These are phyloP conservation scores for Mycena albidolilacea DNA, from an alignment of 768 basidiomycete genomes.

Conservation along the genomic window DNA sequence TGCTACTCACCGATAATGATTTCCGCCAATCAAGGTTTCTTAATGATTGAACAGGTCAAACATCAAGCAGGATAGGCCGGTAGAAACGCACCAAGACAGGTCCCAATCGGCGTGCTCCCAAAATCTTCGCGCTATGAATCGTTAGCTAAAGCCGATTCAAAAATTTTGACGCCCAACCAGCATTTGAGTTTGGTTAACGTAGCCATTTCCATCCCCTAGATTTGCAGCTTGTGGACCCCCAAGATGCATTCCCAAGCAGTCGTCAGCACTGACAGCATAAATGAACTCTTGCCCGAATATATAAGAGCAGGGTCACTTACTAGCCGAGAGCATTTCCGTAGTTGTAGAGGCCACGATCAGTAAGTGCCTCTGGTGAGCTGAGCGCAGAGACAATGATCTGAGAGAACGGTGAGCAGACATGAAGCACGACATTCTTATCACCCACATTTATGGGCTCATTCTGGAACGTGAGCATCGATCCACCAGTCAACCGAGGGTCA, in stretches of 20 bases:
- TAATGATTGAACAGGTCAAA: neutral
- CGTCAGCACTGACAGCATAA: conserved; percentile 48
- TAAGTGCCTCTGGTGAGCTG: conserved; percentile 59
- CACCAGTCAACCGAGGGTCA: conserved; percentile 21
- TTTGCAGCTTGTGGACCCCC: conserved; percentile 59
- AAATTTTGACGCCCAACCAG: conserved; percentile 26
- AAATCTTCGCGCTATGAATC: conserved; percentile 45
- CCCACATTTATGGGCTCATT: conserved; percentile 62
- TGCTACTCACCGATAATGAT: conserved; percentile 59
- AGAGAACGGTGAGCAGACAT: neutral
- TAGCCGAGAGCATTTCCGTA: conserved; percentile 63
- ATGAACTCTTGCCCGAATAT: conserved; percentile 5
- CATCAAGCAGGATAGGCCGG: neutral
- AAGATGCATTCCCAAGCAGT: conserved; percentile 61
- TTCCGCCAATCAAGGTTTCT: conserved; percentile 61
- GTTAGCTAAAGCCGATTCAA: conserved; percentile 51
- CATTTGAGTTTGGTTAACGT: conserved; percentile 55
- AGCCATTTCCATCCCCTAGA: conserved; percentile 63
- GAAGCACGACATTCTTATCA: neutral
- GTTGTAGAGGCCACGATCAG: conserved; percentile 58
- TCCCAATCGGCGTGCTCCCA: conserved; percentile 46
- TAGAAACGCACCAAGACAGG: conserved; percentile 50
- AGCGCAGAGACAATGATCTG: conserved; percentile 59
- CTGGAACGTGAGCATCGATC: conserved; percentile 36
- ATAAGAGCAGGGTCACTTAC: conserved; percentile 49